A percentile compares a stretch with the other conserved stretches of the same genome.
These are phyloP conservation scores for Ophiosphaerella narmari DNA, from an alignment of 2,329 filamentous ascomycete genomes.

Conservation along the genomic window DNA sequence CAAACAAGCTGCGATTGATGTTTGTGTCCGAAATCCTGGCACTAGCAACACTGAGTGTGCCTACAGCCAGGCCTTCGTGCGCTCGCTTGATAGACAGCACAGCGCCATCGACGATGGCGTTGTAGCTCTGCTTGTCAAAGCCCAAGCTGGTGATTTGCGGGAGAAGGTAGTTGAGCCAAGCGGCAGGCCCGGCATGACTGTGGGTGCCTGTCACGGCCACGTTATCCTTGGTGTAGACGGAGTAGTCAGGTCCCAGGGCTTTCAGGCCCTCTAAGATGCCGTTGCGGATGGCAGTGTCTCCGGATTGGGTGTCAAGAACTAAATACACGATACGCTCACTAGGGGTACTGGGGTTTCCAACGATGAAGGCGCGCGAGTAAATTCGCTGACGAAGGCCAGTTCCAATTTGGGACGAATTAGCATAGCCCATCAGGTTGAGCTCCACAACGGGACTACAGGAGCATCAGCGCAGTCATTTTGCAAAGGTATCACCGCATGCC, in stretches of 20 bases:
- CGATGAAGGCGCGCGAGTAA: conserved; percentile 87
- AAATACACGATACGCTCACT: conserved; percentile 82
- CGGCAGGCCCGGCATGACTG: conserved; percentile 87
- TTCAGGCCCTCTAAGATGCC: conserved; percentile 80
- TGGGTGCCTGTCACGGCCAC: conserved; percentile 91
- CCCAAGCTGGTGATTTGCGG: conserved; percentile 89
- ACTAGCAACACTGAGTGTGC: conserved; percentile 71
- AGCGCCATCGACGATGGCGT: conserved; percentile 85
- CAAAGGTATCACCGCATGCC: not conserved
- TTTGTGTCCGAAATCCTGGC: conserved; percentile 76
- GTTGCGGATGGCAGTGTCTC: conserved; percentile 84
- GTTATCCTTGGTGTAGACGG: conserved; percentile 77
- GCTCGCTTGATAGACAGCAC: conserved; percentile 80
- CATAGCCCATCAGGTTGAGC: conserved; percentile 90
- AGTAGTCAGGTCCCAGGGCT: conserved; percentile 71
- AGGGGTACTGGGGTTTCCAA: conserved; percentile 69
- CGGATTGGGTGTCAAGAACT: conserved; percentile 83
- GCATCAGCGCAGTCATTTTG: conserved; percentile 13
- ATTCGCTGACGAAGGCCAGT: conserved; percentile 84
- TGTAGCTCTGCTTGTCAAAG: conserved; percentile 84
- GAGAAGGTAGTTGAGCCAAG: conserved; percentile 92
- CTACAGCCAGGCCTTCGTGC: conserved; percentile 72
- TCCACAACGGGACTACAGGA: conserved; percentile 75
- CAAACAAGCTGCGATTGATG: conserved; percentile 85
- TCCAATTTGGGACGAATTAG: conserved; percentile 79